These are phyloP conservation scores for Leccinum solheimii DNA, from an alignment of 1,284 basidiomycete genomes.

Conservation along the genomic window DNA sequence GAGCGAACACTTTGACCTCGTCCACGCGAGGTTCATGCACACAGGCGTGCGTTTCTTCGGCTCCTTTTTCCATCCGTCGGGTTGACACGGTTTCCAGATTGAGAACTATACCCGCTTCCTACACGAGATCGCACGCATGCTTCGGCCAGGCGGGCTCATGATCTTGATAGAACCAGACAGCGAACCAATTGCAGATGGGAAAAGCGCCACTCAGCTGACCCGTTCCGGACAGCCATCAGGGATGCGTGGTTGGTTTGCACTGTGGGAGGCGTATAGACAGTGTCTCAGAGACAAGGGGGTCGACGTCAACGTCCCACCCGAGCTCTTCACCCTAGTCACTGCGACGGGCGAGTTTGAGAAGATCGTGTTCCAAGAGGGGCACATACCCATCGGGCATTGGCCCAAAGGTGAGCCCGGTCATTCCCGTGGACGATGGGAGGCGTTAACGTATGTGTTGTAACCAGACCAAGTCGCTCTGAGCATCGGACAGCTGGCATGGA, in stretches of 20 bases:
- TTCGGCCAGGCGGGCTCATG: constrained; percentile 68
- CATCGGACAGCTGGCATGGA: constrained; percentile 67
- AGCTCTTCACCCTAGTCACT: constrained; percentile 47
- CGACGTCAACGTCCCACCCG: constrained; percentile 57
- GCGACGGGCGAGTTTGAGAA: constrained; percentile 50
- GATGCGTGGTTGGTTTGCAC: constrained; percentile 56
- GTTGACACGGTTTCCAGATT: constrained; percentile 43
- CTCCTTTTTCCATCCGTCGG: neutral
- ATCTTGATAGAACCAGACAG: constrained; percentile 62
- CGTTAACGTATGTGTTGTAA: constrained; percentile 8
- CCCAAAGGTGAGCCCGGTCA: constrained; percentile 44
- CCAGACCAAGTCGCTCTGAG: constrained; percentile 46
- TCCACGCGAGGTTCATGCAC: constrained; percentile 66
- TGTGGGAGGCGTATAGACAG: constrained; percentile 59
- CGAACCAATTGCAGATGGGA: constrained; percentile 48
- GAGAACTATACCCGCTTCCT: constrained; percentile 59
- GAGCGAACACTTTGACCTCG: constrained; percentile 59
- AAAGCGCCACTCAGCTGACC: constrained; percentile 39
- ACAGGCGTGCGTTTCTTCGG: constrained; percentile 43
- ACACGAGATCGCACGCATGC: constrained; percentile 58
- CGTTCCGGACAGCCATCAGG: constrained; percentile 40
- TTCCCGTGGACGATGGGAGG: neutral
- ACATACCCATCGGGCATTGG: constrained; percentile 62
- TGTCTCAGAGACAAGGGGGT: constrained; percentile 52
- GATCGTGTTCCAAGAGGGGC: constrained; percentile 50